Base-by-base conservation (phyloP, 768 basidiomycete genomes). In the Tulasnella sp. region DNA sequence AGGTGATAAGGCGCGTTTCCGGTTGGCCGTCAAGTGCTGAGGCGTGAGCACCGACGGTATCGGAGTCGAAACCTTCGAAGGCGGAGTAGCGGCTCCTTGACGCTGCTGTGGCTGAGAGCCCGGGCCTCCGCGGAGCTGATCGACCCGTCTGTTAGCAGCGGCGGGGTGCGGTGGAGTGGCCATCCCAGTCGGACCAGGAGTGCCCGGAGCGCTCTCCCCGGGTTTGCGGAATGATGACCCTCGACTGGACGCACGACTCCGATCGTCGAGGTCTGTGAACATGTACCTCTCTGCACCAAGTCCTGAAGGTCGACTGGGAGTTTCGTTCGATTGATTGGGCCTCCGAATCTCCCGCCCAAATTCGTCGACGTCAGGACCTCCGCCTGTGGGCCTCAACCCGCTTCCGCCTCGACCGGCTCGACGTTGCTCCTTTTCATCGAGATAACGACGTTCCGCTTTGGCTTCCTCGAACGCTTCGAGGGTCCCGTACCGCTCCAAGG, bases 21-120 rank as follows among this genome's bases (percentile, higher is more conserved):
- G 82, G 35, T 44, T 79, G 83, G n/a, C 79, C 77, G 74, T 80
- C 15, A 67, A 29, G 16, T 67, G 61, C 16, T 89, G 87, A 1
- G 96, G 96, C 0, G 94, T 93, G 88, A 98, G 91, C 7, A 96
- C 96, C 2, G 91, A 91, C 0, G 96, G 97, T 74, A 99, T 91
- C 2, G 97, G 95, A 0, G 96, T 98, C 61, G 88, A 90, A 3
- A 89, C 86, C 81, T 48, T 46, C 48, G 13, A 26, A 16, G 26
- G 80, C 32, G 74, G 74, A 20, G 81, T 74, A 9, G 74, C 78
- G 29, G 32, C 29, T 32, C 70, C 42, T 42, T 67, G 70, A 39
- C 18, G 20, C 37, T 77, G 23, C 67, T 51, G 44, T 42, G 74
- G 23, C 48, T 51, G 44, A 51, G 74, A 18, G 23, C 71, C 3